Evolutionary conservation across 2,329 filamentous ascomycete species (phyloP), one percentile per base, ranked within the genome.

Genomic region (Ilyonectria mors-panacis): DNA sequence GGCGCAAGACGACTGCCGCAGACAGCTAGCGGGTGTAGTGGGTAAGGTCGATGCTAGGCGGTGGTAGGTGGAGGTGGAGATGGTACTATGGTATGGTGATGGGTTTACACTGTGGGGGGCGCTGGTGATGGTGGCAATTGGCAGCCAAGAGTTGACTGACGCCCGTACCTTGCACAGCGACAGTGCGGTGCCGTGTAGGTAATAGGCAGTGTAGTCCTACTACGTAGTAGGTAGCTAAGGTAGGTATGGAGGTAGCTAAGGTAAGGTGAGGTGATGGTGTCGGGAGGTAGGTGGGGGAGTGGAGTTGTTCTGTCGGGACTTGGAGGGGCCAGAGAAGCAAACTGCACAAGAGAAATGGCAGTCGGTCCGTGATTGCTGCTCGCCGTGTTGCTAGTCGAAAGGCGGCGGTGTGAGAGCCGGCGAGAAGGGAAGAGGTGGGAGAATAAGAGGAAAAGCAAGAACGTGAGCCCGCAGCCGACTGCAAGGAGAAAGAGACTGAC

Each of bases 81-180:
- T 57, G n/a, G 19, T 30, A 28, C 26, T 26, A 37, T 53, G 54
- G 26, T 45, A 50, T 53, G 39, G 28, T 13, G n/a, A 23, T 6
- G 55, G 48, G 50, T 53, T 53, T 53, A 59, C 61, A 59, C 61
- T 64, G 61, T 64, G 55, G 55, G 60, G 60, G 61, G 54, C 61
- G 19, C 23, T 54, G 15, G 54, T 17, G 37, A 64, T 23, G 35
- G 47, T 42, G 51, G 62, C 63, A 65, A 44, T 60, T 60, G 58
- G 37, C 37, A 60, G 50, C 51, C 42, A 61, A 56, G 50, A 48
- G 48, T 47, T 53, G 39, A 13, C 39, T n/a, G 39, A 50, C 48
- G 58, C 53, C 44, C 19, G 54, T 55, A 51, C 58, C 63, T 57
- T 57, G 53, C 53, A 54, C 55, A 51, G 47, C 39, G 39, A 17